Evolutionary conservation across 1,284 basidiomycete species (phyloP).

Genomic region (Cryptococcus hybrid): DNA sequence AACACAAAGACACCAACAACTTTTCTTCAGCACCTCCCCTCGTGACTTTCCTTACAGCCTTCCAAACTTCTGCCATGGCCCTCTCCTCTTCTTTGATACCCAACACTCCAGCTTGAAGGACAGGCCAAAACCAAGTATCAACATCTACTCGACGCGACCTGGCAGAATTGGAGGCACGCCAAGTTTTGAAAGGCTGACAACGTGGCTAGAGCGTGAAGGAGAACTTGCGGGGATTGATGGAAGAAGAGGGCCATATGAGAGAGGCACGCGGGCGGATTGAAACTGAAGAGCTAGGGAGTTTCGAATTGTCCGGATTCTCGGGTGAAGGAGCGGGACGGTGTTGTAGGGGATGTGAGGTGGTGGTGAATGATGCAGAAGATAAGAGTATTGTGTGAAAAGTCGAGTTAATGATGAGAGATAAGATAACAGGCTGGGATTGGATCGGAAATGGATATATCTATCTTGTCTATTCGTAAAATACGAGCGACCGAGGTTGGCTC

Average conservation of each 20-base stretch:
- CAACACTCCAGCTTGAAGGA: constrained; percentile 83
- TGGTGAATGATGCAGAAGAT: constrained; percentile 56
- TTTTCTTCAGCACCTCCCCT: no score
- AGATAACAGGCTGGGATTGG: constrained; percentile 64
- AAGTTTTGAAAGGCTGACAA: constrained; percentile 48
- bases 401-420: constrained; percentile 81
- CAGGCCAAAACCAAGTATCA: constrained; percentile 68
- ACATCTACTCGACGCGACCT: constrained; percentile 42
- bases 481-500: constrained; percentile 90
- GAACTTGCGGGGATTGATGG: constrained; percentile 42
- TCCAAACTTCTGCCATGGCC: constrained; percentile 54
- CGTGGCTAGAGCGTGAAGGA: constrained; percentile 42
- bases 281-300: constrained; percentile 2
- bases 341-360: constrained; percentile 29
- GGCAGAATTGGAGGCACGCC: constrained; percentile 38
- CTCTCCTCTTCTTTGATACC: constrained; percentile 77
- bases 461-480: constrained; percentile 97
- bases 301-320: background rate
- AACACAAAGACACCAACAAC: no score
- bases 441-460: constrained; percentile 76
- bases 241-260: constrained; percentile 42
- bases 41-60: constrained; percentile 22
- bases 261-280: constrained; percentile 16
- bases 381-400: constrained; percentile 71
- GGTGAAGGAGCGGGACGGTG: constrained; percentile 29